Base-by-base conservation (phyloP, 2,329 filamentous ascomycete genomes). In the Hymenoscyphus salicellus region DNA sequence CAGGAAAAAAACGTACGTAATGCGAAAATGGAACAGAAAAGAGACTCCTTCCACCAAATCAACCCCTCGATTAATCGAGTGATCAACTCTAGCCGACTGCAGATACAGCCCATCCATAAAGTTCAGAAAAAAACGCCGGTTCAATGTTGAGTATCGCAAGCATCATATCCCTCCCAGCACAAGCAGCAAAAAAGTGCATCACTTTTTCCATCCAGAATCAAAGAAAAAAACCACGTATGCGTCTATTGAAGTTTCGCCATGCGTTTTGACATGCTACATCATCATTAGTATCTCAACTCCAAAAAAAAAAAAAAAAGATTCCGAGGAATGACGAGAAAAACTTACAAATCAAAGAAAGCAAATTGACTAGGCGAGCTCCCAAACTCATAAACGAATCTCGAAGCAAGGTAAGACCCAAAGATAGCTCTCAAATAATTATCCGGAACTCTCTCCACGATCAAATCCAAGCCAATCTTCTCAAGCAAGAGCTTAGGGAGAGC, bases 341-440 rank as follows among this genome's bases (percentile, higher is more conserved):
- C 90, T 87, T 81, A 93, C 91, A 98, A 99, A 77, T 96, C 92
- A 79, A 96, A 99, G 84, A 99, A 99, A 46, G 94, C 93, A 81
- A 99, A 98, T 75, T 97, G 94, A 81, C 90, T 95, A 5, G 95
- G 93, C 70, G 86, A 89, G 76, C 93, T 93, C 74, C 95, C 95
- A 77, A 94, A 95, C 77, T 96, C 88, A 78, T 99, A 99, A 49
- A 99, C 92, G 77, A 99, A 99, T 55, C 95, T 90, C 75, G 91
- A 96, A 58, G 95, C 94, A 71, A 99, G 83, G 79, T 94, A 97
- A 76, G 91, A 96, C 71, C 95, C 95, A 75, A 99, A 99, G 77
- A 99, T 98, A 70, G 93, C 90, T 70, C 93, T 87, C 68, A 99
- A 86, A 76, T 99, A 99, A 71, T 88, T 89, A 67, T 97, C 92